Evolutionary conservation across 2,329 filamentous ascomycete genomes (phyloP).

Genomic region (Diaporthe sp.): DNA sequence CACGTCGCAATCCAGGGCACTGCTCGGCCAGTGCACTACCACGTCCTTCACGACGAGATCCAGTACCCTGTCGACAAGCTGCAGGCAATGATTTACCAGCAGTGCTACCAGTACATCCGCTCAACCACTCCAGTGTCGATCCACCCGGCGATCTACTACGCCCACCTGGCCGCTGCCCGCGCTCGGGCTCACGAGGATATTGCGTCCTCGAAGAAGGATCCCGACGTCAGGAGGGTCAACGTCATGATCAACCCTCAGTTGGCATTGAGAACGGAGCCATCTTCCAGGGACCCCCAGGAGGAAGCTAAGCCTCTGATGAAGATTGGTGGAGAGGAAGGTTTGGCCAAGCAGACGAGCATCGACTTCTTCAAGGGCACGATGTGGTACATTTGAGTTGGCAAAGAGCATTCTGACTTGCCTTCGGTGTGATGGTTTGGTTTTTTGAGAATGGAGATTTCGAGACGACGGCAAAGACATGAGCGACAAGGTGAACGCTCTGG

Average conservation of each 20-base stretch:
- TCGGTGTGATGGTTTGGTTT: background rate
- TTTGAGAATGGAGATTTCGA: background rate
- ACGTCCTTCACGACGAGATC: slow-evolving; percentile 88
- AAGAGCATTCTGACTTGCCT: background rate
- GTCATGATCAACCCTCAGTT: background rate
- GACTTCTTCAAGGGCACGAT: slow-evolving; percentile 55
- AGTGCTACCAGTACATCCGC: slow-evolving; percentile 93
- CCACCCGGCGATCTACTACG: slow-evolving; percentile 94
- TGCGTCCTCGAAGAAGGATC: slow-evolving; percentile 60
- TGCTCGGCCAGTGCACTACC: slow-evolving; percentile 91
- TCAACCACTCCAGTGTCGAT: slow-evolving; percentile 94
- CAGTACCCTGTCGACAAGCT: slow-evolving; percentile 76
- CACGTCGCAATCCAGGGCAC: slow-evolving; percentile 91
- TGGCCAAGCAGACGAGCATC: slow-evolving; percentile 47
- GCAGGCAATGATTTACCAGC: slow-evolving; percentile 92
- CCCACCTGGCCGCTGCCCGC: slow-evolving; percentile 88
- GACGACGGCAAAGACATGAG: background rate
- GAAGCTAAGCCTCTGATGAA: slow-evolving; percentile 59
- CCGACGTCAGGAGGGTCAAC: slow-evolving; percentile 29
- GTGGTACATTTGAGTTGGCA: slow-evolving; percentile 58
- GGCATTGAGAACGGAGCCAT: slow-evolving; percentile 44
- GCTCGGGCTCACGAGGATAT: slow-evolving; percentile 80
- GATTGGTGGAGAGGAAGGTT: slow-evolving; percentile 47
- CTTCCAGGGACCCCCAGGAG: slow-evolving; percentile 45
- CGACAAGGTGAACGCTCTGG: background rate